Conservation (phyloP, 495 filamentous ascomycete species). For the Tuber umbilicatum region DNA sequence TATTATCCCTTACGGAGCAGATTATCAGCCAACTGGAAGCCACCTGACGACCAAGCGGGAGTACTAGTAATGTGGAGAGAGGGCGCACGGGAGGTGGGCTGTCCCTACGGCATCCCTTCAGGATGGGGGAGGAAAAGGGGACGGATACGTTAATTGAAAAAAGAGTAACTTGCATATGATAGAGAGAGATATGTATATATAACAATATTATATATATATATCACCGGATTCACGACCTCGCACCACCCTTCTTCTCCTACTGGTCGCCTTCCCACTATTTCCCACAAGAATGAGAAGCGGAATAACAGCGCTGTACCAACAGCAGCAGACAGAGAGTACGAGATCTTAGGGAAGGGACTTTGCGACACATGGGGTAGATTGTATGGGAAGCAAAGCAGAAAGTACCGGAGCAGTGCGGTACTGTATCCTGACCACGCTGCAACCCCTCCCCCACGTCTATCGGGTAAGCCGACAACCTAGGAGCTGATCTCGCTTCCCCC, state of each 20-base stretch:
- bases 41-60: neutral
- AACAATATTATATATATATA: neutral
- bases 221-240: neutral
- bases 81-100: neutral
- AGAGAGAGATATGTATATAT: neutral
- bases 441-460: neutral
- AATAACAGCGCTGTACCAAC: neutral
- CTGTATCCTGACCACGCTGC: neutral
- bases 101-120: neutral
- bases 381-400: neutral
- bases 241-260: neutral
- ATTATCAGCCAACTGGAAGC: neutral
- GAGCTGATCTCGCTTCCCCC: neutral
- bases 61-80: neutral
- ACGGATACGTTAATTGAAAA: neutral
- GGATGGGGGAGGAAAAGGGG: neutral
- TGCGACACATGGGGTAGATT: neutral
- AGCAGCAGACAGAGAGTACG: neutral
- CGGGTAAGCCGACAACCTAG: neutral
- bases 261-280: neutral
- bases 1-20: neutral
- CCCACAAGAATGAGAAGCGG: neutral
- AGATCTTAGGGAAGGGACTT: neutral
- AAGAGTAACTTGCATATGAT: neutral
- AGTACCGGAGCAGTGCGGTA: neutral